Percentiles rank a stretch among this genome's conserved stretches.
Conservation (phyloP, 768 basidiomycete species). For the Ephemerocybe angulata region DNA sequence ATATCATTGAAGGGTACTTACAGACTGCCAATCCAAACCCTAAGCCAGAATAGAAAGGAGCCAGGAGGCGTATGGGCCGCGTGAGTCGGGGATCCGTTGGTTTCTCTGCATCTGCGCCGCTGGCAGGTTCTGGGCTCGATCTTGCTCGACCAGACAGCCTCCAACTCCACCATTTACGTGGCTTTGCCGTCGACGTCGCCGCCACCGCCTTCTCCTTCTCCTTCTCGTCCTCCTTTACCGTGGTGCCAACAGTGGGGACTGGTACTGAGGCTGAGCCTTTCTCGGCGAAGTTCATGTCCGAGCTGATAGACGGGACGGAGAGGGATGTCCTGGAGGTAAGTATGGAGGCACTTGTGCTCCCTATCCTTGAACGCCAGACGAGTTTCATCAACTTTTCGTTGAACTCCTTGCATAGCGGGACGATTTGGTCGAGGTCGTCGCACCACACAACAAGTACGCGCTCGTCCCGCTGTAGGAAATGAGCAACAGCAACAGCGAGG, state of each 20-base stretch:
- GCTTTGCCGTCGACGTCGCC: constrained; percentile 18
- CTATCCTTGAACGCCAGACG: constrained; percentile 47
- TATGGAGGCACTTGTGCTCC: constrained; percentile 33
- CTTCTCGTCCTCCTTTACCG: constrained; percentile 25
- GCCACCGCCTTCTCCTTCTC: too few species aligned
- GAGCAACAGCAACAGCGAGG: constrained; percentile 1
- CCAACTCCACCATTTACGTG: constrained; percentile 44
- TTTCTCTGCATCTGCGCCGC: constrained; percentile 59
- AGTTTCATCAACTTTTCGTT: constrained; percentile 63
- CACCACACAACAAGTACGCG: constrained; percentile 82
- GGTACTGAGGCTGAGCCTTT: constrained; percentile 41
- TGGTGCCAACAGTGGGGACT: constrained; percentile 30
- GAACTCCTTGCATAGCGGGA: constrained; percentile 69
- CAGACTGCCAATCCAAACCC: constrained; percentile 65
- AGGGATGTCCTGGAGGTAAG: constrained; percentile 37
- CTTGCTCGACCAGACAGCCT: constrained; percentile 35
- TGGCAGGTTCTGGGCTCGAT: constrained; percentile 19
- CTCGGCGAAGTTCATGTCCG: constrained; percentile 54
- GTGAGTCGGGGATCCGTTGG: constrained; percentile 31
- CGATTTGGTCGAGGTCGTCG: constrained; percentile 75
- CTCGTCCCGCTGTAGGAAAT: constrained; percentile 65
- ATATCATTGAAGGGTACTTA: constrained; percentile 29
- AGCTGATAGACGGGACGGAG: constrained; percentile 45
- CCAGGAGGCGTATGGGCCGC: constrained; percentile 58
- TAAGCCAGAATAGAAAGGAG: constrained; percentile 70